phyloP scores from a whole-genome alignment of 1,139 yeast genomes.

The Kodamaea derodonti region DNA sequence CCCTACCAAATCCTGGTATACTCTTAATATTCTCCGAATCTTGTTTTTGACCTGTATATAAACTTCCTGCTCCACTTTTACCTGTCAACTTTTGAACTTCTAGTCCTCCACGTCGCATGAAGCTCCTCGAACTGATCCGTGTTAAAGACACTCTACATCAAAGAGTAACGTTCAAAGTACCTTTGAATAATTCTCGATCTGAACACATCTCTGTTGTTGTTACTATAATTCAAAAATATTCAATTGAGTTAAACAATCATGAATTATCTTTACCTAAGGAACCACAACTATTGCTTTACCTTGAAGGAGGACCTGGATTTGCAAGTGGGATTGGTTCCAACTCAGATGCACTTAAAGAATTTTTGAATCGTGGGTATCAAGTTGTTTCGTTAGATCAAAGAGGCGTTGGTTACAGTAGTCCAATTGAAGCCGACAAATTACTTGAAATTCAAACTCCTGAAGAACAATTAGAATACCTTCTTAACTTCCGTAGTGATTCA shows the following conservation, averaged over 20 bases:
- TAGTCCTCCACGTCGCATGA: too few species aligned
- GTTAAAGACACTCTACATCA: conserved; percentile 19
- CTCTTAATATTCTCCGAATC: too few species aligned
- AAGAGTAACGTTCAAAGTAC: conserved; percentile 17
- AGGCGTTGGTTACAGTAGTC: conserved; percentile 53
- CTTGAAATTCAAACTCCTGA: conserved; percentile 14
- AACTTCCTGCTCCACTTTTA: too few species aligned
- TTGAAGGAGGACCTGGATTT: conserved; percentile 63
- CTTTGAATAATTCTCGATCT: conserved; percentile 21
- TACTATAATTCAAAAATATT: conserved; percentile 32
- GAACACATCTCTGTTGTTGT: conserved; percentile 27
- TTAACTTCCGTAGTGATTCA: conserved; percentile 49
- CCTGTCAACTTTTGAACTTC: too few species aligned
- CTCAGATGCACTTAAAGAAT: conserved; percentile 31
- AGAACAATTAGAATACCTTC: conserved; percentile 33
- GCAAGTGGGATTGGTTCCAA: conserved; percentile 39
- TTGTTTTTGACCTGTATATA: too few species aligned
- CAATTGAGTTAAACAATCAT: conserved; percentile 9
- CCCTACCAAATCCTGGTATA: too few species aligned
- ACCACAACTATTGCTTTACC: conserved; percentile 36
- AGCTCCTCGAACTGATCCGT: conserved; percentile 25
- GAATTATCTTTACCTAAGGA: conserved; percentile 20
- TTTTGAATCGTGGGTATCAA: conserved; percentile 43
- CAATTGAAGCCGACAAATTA: conserved; percentile 35
- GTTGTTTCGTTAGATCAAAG: conserved; percentile 53